Base-by-base conservation (phyloP, 2,329 filamentous ascomycete genomes). In the Sporothrix mexicana region DNA sequence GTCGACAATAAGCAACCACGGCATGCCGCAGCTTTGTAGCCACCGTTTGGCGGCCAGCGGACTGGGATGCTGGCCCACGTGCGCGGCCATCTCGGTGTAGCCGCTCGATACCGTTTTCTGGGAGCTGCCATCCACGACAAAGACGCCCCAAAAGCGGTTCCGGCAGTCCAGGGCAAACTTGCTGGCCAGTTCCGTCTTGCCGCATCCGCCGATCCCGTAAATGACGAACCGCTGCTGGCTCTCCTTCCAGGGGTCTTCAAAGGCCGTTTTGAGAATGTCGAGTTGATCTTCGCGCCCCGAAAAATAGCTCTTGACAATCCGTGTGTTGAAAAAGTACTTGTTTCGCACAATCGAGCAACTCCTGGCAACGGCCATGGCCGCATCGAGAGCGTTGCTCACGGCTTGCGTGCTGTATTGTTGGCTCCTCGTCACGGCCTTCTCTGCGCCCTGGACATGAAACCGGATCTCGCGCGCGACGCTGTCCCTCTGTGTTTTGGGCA, bases 141-240 rank as follows among this genome's bases (percentile, higher is more conserved):
- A 53, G 51, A 53, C 51, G n/a, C 51, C 51, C 51, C 51, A 53
- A 20, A 53, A 53, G 51, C 51, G 51, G 51, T 53, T 17, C 51
- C 51, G 51, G 23, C n/a, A 20, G 23, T 53, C 51, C n/a, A 53
- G 51, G 23, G 51, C 51, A 53, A 53, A 53, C 51, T 53, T 53
- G n/a, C 23, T 53, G 51, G 51, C 51, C 6, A 53, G 51, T 20
- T 53, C 51, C 2, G 51, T 53, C 51, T 53, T 53, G 7, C 51
- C 51, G 17, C 51, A 53, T 9, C 51, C 51, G n/a, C 51, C 51
- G 3, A 53, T 17, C 12, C 51, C 51, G n/a, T 53, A 53, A 1
- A 53, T 53, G 7, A 53, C 51, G 12, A 53, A 53, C 23, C n/a
- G 7, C 12, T 53, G 51, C 7, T 53, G 51, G n/a, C 12, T 53